Evolutionary conservation across 495 filamentous ascomycete genomes (phyloP), one percentile per base, ranked within the genome.

Genomic region (Penicillium arizonense): DNA sequence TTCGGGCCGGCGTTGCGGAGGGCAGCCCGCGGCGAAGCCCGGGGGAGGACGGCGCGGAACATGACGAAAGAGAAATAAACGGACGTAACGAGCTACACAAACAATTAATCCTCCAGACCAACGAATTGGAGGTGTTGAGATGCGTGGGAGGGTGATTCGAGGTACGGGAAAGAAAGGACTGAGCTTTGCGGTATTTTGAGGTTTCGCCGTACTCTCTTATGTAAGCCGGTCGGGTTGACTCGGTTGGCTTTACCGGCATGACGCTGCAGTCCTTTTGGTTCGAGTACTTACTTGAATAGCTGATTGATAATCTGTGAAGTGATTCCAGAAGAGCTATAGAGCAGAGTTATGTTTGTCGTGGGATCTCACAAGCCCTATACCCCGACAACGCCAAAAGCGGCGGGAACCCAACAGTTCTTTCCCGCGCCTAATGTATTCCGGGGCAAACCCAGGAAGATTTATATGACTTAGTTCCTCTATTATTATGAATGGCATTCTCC

Each of bases 21-120:
- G 59, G 80, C 79, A 72, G 86, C 79, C 80, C 82, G 83, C 67
- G 83, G 81, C 58, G 79, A 73, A 58, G 81, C 74, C 76, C 84
- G 79, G 59, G 85, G 83, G 72, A 90, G 71, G 66, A 88, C 74
- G 73, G 83, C 82, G 53, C 87, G 81, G 72, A 91, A 83, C 89
- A 94, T 93, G 63, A 62, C 57, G 68, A 66, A 44, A 61, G 41
- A 56, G 58, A 66, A 61, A 59, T 50, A 47, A 62, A 52, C 66
- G 57, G 44, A 37, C 58, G 64, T 47, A 60, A 62, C 4, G 55
- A 65, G 52, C 21, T 37, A 52, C 35, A 63, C 61, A 28, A 43
- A 48, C 35, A 57, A 50, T 26, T 51, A 59, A 58, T 62, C 70
- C 72, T 68, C 70, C 53, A 59, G 47, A 54, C 30, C 57, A 49